Evolutionary conservation across 176 grass and related monocot species (phyloP).

Genomic region (Oryza coarctata): DNA sequence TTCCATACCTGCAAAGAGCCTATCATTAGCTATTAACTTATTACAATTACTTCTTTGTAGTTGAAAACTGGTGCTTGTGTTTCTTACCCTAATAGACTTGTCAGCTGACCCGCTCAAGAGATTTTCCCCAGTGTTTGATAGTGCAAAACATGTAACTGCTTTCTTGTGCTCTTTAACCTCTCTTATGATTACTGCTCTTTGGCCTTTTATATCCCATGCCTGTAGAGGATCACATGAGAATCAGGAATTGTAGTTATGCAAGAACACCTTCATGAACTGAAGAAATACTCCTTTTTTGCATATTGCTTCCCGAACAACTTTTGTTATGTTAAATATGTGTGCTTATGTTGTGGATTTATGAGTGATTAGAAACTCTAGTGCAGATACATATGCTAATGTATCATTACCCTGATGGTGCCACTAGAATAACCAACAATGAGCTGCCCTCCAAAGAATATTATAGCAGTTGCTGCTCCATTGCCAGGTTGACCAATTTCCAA

Average conservation of each 20-base stretch:
- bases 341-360: constrained; percentile 17
- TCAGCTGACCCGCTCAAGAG: constrained; percentile 86
- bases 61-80: constrained; percentile 8
- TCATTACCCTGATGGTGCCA: constrained; percentile 84
- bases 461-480: constrained; percentile 70
- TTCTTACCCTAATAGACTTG: constrained; percentile 89
- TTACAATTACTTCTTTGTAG: not conserved
- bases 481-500: constrained; percentile 75
- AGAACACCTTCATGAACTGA: constrained; percentile 22
- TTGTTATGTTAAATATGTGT: not conserved
- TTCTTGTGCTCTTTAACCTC: constrained; percentile 88
- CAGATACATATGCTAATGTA: constrained; percentile 25
- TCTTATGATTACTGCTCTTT: constrained; percentile 71
- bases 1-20: constrained; percentile 73
- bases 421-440: constrained; percentile 83
- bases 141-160: constrained; percentile 71
- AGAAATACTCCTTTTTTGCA: not conserved
- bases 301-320: not conserved
- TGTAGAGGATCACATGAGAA: constrained; percentile 26
- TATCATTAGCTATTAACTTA: constrained; percentile 9
- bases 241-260: constrained; percentile 12
- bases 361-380: constrained; percentile 13
- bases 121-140: constrained; percentile 75
- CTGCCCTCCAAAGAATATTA: constrained; percentile 89
- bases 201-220: constrained; percentile 95